These are phyloP conservation scores for Flaveria brownii DNA, from an alignment of 129 eudicot genomes.

Conservation along the genomic window DNA sequence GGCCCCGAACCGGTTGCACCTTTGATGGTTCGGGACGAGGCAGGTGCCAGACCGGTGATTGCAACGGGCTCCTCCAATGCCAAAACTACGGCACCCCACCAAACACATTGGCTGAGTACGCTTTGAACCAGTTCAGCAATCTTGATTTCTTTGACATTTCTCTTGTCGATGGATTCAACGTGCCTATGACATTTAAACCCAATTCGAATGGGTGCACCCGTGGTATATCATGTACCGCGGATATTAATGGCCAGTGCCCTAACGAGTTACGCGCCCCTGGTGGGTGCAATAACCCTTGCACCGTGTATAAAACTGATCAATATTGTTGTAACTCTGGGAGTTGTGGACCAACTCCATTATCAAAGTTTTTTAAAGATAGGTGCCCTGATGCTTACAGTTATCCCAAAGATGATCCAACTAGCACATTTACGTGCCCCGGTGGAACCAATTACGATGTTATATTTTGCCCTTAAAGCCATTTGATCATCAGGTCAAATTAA, in stretches of 20 bases:
- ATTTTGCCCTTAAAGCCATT: conserved; percentile 42
- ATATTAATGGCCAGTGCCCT: conserved; percentile 50
- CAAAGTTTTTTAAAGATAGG: conserved; percentile 46
- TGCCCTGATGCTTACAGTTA: conserved; percentile 58
- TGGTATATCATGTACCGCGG: conserved; percentile 36
- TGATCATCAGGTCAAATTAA: neutral
- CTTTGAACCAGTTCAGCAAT: conserved; percentile 34
- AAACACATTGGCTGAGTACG: conserved; percentile 46
- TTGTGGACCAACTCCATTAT: conserved; percentile 44
- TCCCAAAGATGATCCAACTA: conserved; percentile 44
- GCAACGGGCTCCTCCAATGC: conserved; percentile 40
- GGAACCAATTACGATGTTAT: conserved; percentile 54
- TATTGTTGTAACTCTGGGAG: conserved; percentile 50
- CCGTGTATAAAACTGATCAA: conserved; percentile 40
- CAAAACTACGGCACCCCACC: conserved; percentile 40
- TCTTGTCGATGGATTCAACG: conserved; percentile 54
- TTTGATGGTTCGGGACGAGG: conserved; percentile 34
- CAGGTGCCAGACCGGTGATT: conserved; percentile 44
- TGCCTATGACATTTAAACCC: conserved; percentile 46
- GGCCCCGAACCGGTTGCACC: conserved; percentile 40
- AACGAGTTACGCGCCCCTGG: conserved; percentile 35
- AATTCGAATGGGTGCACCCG: conserved; percentile 28
- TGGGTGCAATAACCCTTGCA: conserved; percentile 62
- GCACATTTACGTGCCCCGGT: conserved; percentile 51
- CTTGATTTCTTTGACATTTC: conserved; percentile 51